Evolutionary conservation across 805 yeast genomes (phyloP).

Genomic region (Hyphopichia homilentoma): DNA sequence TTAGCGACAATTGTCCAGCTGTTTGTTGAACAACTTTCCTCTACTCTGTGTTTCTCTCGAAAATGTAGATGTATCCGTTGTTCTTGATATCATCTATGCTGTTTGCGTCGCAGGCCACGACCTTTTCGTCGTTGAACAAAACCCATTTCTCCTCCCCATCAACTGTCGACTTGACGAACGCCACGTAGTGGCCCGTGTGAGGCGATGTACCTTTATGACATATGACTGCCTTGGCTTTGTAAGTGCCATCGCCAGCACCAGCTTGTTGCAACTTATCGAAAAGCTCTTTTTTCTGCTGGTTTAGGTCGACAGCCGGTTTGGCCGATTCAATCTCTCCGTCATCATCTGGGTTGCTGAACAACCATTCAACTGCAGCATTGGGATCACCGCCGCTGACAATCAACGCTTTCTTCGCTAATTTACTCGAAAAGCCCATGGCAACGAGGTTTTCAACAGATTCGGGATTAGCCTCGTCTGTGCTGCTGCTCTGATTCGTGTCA

Average conservation of each 20-base stretch:
- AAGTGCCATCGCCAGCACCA: slow-evolving; percentile 26
- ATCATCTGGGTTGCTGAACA: slow-evolving; percentile 78
- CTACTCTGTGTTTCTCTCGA: slow-evolving; percentile 14
- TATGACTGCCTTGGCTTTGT: slow-evolving; percentile 58
- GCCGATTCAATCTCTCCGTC: slow-evolving; percentile 48
- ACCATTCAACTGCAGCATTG: slow-evolving; percentile 87
- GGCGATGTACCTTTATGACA: slow-evolving; percentile 90
- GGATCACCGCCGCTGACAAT: slow-evolving; percentile 53
- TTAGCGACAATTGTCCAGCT: too few relatives aligned
- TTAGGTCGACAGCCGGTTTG: slow-evolving; percentile 25
- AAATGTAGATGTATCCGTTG: slow-evolving; percentile 49
- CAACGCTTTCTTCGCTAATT: slow-evolving; percentile 72
- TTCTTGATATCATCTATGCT: slow-evolving; percentile 41
- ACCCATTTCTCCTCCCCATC: slow-evolving; percentile 56
- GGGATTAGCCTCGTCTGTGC: slow-evolving; percentile 20
- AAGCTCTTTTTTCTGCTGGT: slow-evolving; percentile 14
- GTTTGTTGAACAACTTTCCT: background rate
- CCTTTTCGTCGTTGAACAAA: slow-evolving; percentile 86
- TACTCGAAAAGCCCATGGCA: slow-evolving; percentile 74
- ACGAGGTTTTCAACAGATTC: slow-evolving; percentile 46
- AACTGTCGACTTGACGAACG: slow-evolving; percentile 50
- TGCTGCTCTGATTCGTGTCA: slow-evolving; percentile 10
- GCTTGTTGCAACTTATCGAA: slow-evolving; percentile 9
- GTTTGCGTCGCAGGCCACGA: slow-evolving; percentile 51
- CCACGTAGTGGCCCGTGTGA: slow-evolving; percentile 92